Evolutionary conservation across 208 protist genomes (phyloP), one percentile per base, ranked within the genome.

Genomic region (Strigomonas culicis): DNA sequence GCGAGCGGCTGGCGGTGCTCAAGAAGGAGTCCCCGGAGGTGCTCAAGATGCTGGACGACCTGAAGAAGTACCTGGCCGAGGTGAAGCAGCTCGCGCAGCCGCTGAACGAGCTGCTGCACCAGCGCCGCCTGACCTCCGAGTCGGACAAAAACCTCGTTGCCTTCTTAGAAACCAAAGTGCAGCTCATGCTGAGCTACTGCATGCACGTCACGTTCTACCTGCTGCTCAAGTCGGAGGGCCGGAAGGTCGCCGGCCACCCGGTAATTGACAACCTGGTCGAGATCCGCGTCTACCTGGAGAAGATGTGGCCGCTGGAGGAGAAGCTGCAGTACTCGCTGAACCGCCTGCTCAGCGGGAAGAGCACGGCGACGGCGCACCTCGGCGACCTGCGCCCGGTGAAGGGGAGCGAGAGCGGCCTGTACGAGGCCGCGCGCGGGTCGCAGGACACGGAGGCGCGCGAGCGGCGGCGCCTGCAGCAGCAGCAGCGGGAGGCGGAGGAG

Each of bases 271-370:
- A 90, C 74, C 79, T 98, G 4, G 92, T 98, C 1, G 87, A 95
- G 64, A 90, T 97, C 36, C 93, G 94, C 58, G 87, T 94, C 4
- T 97, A 97, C 61, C 63, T 98, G 50, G 92, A 98, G 68, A 98
- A 98, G 80, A 90, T 98, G 62, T 93, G 92, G 77, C 93, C 94
- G 25, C 72, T 98, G 19, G 96, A 98, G 73, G 83, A 97, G 74
- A 98, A 98, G 76, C 79, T 98, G 53, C 95, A 98, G 77, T 98
- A 98, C 76, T 95, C 96, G 50, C 74, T 98, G 46, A 97, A 98
- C 70, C 95, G 95, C 59, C 78, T 98, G 17, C 77, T 98, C 50
- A 93, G 86, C 47, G 86, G 88, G 43, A 90, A 92, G 72, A 80
- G 60, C 43, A 80, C 80, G 25, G 63, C 79, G 19, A 83, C 82